These are phyloP conservation scores for Pseudogymnoascus sp. DNA, from an alignment of 2,329 filamentous ascomycete species.

Conservation along the genomic window DNA sequence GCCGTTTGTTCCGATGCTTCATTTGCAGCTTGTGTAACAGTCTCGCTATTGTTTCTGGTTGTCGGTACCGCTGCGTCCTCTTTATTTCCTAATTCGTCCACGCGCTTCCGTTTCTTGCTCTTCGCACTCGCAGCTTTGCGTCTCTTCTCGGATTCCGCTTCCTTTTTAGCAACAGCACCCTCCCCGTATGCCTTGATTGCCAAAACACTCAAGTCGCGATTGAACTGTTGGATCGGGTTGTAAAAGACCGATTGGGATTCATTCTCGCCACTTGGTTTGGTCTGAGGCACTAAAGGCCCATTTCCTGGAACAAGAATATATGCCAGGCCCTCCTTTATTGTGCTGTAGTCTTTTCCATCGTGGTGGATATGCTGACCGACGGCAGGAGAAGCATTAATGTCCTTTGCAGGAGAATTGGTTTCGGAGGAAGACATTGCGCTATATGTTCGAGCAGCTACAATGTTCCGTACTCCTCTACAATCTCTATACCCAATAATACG, in stretches of 20 bases:
- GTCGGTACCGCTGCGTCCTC: conserved; percentile 28
- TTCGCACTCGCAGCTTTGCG: conserved; percentile 27
- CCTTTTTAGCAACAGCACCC: conserved; percentile 45
- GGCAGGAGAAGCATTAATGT: conserved; percentile 26
- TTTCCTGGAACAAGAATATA: conserved; percentile 55
- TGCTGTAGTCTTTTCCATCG: conserved; percentile 46
- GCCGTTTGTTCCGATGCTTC: background rate
- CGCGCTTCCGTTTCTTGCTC: conserved; percentile 39
- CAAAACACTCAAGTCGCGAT: conserved; percentile 86
- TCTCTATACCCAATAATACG: background rate
- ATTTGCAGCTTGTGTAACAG: background rate
- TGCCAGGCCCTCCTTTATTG: conserved; percentile 59
- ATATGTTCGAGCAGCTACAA: background rate
- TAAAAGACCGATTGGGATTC: conserved; percentile 82
- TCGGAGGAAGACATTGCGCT: background rate
- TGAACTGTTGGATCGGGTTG: conserved; percentile 98
- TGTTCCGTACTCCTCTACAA: background rate
- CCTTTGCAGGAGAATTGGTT: conserved; percentile 7
- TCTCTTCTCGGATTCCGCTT: conserved; percentile 36
- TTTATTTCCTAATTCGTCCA: conserved; percentile 26
- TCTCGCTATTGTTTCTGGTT: background rate
- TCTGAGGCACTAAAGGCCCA: conserved; percentile 38
- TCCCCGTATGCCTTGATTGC: conserved; percentile 86
- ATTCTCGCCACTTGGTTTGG: conserved; percentile 42
- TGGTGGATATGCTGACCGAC: conserved; percentile 31